Evolutionary conservation across 306 rosid genomes (phyloP).

Genomic region (Sophora flavescens): DNA sequence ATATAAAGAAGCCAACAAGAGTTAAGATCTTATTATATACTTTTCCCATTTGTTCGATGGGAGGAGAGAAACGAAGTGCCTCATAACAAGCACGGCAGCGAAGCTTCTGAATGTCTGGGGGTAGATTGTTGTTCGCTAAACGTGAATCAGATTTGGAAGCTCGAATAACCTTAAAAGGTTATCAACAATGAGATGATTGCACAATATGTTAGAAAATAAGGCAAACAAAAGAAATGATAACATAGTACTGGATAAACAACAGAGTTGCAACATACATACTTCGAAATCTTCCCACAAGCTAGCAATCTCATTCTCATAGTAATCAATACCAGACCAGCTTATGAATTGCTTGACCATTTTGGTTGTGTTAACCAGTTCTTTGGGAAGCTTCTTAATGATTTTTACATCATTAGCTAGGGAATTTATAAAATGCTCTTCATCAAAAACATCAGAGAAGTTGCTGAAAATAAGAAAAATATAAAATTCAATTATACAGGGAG

Average conservation of each 20-base stretch:
- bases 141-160: slow-evolving; percentile 98
- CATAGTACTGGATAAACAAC: slow-evolving; percentile 36
- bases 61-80: slow-evolving; percentile 90
- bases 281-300: slow-evolving; percentile 78
- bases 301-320: slow-evolving; percentile 85
- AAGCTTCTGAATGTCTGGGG: slow-evolving; percentile 88
- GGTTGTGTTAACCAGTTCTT: slow-evolving; percentile 58
- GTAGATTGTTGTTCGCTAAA: slow-evolving; percentile 85
- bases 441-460: slow-evolving; percentile 92
- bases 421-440: slow-evolving; percentile 78
- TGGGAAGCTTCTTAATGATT: slow-evolving; percentile 79
- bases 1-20: slow-evolving; percentile 42
- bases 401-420: slow-evolving; percentile 83
- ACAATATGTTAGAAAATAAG: slow-evolving; percentile 22
- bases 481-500: slow-evolving; percentile 38
- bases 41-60: slow-evolving; percentile 89
- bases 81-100: slow-evolving; percentile 96
- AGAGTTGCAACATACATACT: slow-evolving; percentile 59
- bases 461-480: slow-evolving; percentile 57
- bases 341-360: slow-evolving; percentile 77
- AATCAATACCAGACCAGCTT: slow-evolving; percentile 96
- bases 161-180: slow-evolving; percentile 74
- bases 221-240: slow-evolving; percentile 9
- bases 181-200: slow-evolving; percentile 34
- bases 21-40: slow-evolving; percentile 52